A percentile compares a stretch with the other conserved stretches of the same genome.
These are phyloP conservation scores for Hygrocybe coccinea DNA, from an alignment of 768 basidiomycete genomes.

Conservation along the genomic window DNA sequence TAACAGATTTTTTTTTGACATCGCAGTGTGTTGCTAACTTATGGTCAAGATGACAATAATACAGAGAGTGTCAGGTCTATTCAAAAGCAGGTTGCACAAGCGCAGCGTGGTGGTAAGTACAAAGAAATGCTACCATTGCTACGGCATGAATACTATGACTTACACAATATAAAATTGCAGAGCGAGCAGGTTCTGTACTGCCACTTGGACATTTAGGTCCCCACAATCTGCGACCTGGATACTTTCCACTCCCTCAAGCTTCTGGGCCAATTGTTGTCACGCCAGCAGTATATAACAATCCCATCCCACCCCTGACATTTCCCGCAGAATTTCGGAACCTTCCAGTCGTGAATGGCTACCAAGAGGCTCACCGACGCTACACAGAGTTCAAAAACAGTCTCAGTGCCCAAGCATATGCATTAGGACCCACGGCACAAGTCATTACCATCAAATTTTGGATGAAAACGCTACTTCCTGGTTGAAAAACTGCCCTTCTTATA, in stretches of 20 bases:
- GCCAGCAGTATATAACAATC: background rate
- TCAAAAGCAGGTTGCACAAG: slow-evolving; percentile 1
- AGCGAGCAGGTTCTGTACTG: background rate
- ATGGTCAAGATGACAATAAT: background rate
- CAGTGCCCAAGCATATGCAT: background rate
- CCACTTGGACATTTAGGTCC: background rate
- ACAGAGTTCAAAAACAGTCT: background rate
- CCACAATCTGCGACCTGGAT: too few species aligned
- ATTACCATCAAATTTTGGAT: background rate
- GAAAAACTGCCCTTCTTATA: background rate
- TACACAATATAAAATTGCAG: background rate
- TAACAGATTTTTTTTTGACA: background rate
- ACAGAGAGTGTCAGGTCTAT: background rate
- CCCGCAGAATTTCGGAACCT: background rate
- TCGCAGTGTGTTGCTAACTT: background rate
- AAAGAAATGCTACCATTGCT: background rate
- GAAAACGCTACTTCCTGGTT: background rate
- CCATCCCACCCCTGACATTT: background rate
- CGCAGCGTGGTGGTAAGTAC: slow-evolving; percentile 5
- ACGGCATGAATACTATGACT: background rate
- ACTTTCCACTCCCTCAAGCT: background rate
- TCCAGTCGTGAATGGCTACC: background rate
- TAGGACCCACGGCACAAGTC: background rate
- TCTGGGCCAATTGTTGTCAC: background rate
- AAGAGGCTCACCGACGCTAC: background rate